phyloP scores from a whole-genome alignment of 352 stramenopile species.

The Blastocystis hominis region DNA sequence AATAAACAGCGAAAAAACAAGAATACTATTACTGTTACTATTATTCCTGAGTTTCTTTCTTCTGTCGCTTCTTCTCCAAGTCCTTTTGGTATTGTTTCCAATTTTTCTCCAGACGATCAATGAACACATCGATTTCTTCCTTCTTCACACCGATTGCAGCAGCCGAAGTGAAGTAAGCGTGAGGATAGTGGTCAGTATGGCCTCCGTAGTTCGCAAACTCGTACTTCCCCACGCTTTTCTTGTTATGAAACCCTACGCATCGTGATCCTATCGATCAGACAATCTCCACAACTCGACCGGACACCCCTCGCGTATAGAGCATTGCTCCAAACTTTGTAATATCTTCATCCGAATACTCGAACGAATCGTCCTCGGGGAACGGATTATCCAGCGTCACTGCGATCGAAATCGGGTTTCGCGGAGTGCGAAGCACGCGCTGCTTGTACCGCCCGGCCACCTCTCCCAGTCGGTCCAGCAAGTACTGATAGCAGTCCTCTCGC shows the following conservation, averaged over 20 bases:
- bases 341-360: slow-evolving; percentile 17
- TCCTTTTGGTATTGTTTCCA: slow-evolving; percentile 59
- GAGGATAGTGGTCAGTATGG: slow-evolving; percentile 44
- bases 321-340: slow-evolving; percentile 47
- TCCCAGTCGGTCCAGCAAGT: background rate
- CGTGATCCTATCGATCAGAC: slow-evolving; percentile 18
- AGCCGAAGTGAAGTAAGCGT: slow-evolving; percentile 58
- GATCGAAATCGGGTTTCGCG: slow-evolving; percentile 28
- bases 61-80: slow-evolving; percentile 19
- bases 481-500: slow-evolving; percentile 47
- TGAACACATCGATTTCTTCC: slow-evolving; percentile 58
- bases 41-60: background rate
- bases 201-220: slow-evolving; percentile 56
- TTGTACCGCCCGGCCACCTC: background rate
- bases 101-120: slow-evolving; percentile 57
- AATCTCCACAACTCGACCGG: background rate
- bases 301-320: slow-evolving; percentile 58
- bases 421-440: background rate
- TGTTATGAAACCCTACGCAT: slow-evolving; percentile 35
- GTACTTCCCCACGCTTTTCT: slow-evolving; percentile 52
- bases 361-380: background rate
- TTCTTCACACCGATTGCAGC: slow-evolving; percentile 42
- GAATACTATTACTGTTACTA: background rate
- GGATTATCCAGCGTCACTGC: slow-evolving; percentile 29
- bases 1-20: background rate